phyloP scores from a whole-genome alignment of 1,284 basidiomycete species.

The Bondarzewia mesenterica region DNA sequence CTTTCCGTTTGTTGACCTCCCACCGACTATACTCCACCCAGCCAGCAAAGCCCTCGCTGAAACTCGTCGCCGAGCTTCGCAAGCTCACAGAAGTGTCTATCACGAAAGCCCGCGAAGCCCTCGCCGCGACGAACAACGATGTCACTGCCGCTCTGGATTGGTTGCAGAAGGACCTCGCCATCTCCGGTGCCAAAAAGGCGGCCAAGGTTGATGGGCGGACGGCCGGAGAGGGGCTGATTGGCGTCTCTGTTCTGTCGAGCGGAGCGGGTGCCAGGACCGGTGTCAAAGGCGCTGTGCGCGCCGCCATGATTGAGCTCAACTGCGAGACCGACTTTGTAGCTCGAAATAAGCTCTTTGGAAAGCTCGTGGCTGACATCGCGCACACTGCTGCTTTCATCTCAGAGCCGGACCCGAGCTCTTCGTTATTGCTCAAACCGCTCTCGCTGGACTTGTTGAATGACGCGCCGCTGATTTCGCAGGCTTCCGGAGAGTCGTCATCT shows the following conservation, averaged over 20 bases:
- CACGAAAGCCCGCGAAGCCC: conserved; percentile 84
- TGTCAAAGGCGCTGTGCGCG: conserved; percentile 50
- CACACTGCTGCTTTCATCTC: conserved; percentile 81
- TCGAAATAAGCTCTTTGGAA: conserved; percentile 77
- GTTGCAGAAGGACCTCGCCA: conserved; percentile 69
- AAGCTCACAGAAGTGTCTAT: conserved; percentile 78
- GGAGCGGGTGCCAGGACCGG: conserved; percentile 30
- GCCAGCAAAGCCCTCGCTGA: conserved; percentile 44
- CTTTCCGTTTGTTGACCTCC: conserved; percentile 6
- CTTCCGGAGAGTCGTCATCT: conserved; percentile 24
- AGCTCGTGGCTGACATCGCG: conserved; percentile 75
- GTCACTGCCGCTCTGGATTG: conserved; percentile 70
- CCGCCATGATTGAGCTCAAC: conserved; percentile 87
- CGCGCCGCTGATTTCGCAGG: conserved; percentile 58
- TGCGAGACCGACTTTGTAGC: conserved; percentile 98
- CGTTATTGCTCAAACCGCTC: conserved; percentile 32
- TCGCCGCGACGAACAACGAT: conserved; percentile 70
- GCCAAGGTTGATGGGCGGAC: conserved; percentile 74
- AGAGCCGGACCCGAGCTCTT: conserved; percentile 35
- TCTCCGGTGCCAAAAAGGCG: conserved; percentile 71
- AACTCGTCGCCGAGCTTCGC: conserved; percentile 82
- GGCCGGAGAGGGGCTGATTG: conserved; percentile 77
- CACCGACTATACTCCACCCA: conserved; percentile 31
- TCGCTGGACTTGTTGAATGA: conserved; percentile 50
- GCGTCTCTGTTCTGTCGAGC: conserved; percentile 62